phyloP scores from a whole-genome alignment of 371 early-diverging fungal species.

The Conidiobolus incongruus region DNA sequence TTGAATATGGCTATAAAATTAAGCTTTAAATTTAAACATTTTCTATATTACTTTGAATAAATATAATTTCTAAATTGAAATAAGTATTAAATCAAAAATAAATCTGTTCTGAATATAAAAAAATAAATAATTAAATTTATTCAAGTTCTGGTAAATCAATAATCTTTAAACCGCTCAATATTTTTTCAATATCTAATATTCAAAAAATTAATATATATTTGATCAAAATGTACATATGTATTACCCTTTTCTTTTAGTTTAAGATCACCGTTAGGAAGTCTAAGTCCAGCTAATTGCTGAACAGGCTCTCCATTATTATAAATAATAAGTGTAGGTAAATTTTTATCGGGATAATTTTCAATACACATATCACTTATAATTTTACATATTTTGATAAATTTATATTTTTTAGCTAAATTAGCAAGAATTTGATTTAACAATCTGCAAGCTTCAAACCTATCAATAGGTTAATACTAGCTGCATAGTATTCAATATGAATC shows the following conservation, averaged over 20 bases:
- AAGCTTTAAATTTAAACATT: too few species aligned
- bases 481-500: neutral
- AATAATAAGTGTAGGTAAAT: constrained; percentile 73
- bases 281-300: constrained; percentile 59
- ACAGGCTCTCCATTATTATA: constrained; percentile 71
- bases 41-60: too few species aligned
- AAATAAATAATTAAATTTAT: neutral
- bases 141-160: neutral
- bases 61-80: too few species aligned
- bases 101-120: too few species aligned
- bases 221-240: too few species aligned
- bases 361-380: constrained; percentile 83
- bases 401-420: constrained; percentile 56
- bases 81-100: too few species aligned
- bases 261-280: constrained; percentile 59
- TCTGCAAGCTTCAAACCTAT: constrained; percentile 50
- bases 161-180: constrained; percentile 3
- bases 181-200: constrained; percentile 43
- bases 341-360: constrained; percentile 77
- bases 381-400: constrained; percentile 75
- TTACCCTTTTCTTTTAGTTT: too few species aligned
- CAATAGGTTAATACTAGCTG: constrained; percentile 1
- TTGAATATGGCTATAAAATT: too few species aligned
- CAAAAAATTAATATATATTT: too few species aligned
- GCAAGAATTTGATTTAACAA: constrained; percentile 52